Evolutionary conservation across 495 filamentous ascomycete genomes (phyloP).

Genomic region (Friedmanniomyces simplex): DNA sequence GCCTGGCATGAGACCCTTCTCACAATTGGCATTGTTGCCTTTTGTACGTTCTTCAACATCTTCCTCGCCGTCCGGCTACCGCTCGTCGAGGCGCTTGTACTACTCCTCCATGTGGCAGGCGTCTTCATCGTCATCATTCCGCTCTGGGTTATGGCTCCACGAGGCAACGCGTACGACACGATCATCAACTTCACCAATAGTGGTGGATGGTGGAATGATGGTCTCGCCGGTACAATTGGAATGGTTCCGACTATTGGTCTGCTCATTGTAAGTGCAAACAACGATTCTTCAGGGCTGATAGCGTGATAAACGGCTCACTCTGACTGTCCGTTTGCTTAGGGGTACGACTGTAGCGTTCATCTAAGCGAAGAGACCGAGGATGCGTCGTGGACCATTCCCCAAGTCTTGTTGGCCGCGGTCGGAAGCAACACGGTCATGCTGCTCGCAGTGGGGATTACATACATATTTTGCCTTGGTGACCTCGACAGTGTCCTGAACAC

Average conservation of each 20-base stretch:
- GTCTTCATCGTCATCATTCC: constrained; percentile 32
- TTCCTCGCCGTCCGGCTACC: constrained; percentile 36
- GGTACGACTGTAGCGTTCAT: constrained; percentile 13
- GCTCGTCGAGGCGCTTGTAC: constrained; percentile 33
- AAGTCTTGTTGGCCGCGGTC: constrained; percentile 19
- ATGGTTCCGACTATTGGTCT: constrained; percentile 12
- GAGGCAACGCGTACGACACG: constrained; percentile 23
- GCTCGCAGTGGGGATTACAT: constrained; percentile 24
- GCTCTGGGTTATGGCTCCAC: constrained; percentile 39
- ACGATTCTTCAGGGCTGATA: no score
- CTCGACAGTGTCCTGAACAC: constrained; percentile 14
- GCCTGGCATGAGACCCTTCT: constrained; percentile 12
- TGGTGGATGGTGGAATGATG: constrained; percentile 7
- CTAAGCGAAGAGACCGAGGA: constrained; percentile 25
- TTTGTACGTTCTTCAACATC: constrained; percentile 16
- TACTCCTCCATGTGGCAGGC: constrained; percentile 37
- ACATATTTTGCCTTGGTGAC: constrained; percentile 24
- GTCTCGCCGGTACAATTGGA: constrained; percentile 28
- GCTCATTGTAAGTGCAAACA: no score
- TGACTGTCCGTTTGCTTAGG: no score
- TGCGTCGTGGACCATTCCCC: constrained; percentile 22
- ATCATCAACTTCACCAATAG: constrained; percentile 9
- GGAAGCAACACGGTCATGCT: constrained; percentile 22
- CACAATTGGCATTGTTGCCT: constrained; percentile 10
- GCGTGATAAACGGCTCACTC: no score